Evolutionary conservation across 495 filamentous ascomycete species (phyloP), one percentile per base, ranked within the genome.

Genomic region (Podospora pseudocomata): DNA sequence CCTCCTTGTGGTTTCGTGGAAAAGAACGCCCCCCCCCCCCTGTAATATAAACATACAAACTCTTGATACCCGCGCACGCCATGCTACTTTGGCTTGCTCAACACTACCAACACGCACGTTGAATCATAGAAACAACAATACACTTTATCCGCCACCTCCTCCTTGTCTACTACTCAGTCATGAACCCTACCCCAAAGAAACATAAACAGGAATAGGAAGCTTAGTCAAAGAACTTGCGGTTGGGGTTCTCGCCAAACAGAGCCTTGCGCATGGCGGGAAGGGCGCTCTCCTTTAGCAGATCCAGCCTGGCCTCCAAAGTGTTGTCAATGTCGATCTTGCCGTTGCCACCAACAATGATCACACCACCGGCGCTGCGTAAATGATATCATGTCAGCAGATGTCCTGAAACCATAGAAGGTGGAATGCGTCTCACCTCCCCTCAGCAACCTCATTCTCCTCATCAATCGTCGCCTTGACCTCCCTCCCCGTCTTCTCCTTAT

Each of bases 241-340:
- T 97, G 62, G 86, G 83, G 82, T 98, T 98, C 81, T 90, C 86
- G 56, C 96, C 96, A 74, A 98, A 98, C 54, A 99, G 81, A 3
- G 86, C 89, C 76, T 90, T 86, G 69, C 96, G 86, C 70, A 99
- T 88, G 39, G 88, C 88, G 15, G 96, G 96, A 55, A 98, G 85
- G 30, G 91, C 92, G 72, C 91, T 92, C 65, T 87, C 88, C 77
- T 94, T 88, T 54, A 97, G 86, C 65, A 98, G 81, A 68, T 87
- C 88, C 79, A 99, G 82, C 65, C 96, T 88, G 76, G 97, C 91
- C 72, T 98, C 96, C 61, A 98, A 89, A 28, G 95, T 98, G 81
- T 99, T 97, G 87, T 97, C 93, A 77, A 99, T 96, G 71, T 96
- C 92, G 78, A 99, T 98, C 85, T 94, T 97, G 75, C 96, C 96